Percentiles rank a stretch among this genome's conserved stretches.
Evolutionary conservation across 1,284 basidiomycete genomes (phyloP).

Genomic region (Puccinia polysora): DNA sequence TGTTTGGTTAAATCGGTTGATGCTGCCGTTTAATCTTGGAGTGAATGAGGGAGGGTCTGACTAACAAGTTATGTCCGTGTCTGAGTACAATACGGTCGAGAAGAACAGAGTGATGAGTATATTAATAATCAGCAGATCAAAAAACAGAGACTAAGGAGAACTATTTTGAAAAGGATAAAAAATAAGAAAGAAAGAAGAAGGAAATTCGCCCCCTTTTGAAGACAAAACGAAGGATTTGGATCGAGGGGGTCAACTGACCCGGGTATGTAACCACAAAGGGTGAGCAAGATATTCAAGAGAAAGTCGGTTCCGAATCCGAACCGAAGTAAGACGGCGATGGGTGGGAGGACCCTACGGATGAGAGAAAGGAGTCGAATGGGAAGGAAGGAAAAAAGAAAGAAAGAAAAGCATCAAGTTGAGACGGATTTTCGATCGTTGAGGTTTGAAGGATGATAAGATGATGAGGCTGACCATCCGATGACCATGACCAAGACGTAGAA

Average conservation of each 20-base stretch:
- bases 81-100: constrained; percentile 26
- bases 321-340: constrained; percentile 74
- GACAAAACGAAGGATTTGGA: not conserved
- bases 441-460: constrained; percentile 58
- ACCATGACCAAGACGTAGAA: constrained; percentile 67
- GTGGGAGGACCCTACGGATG: constrained; percentile 47
- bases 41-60: not conserved
- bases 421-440: constrained; percentile 68
- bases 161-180: not conserved
- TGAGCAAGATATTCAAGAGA: constrained; percentile 82
- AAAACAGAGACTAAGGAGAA: not conserved
- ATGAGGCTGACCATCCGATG: constrained; percentile 51
- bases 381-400: not conserved
- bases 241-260: constrained; percentile 56
- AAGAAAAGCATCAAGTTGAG: constrained; percentile 61
- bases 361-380: constrained; percentile 18
- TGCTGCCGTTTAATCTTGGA: too few species aligned
- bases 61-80: constrained; percentile 38
- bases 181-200: not conserved
- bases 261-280: constrained; percentile 82
- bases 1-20: too few species aligned
- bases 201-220: not conserved
- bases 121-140: too few species aligned
- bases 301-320: constrained; percentile 92
- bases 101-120: constrained; percentile 93